Evolutionary conservation across 306 rosid genomes (phyloP), one percentile per base, ranked within the genome.

Genomic region (Urtica urens): DNA sequence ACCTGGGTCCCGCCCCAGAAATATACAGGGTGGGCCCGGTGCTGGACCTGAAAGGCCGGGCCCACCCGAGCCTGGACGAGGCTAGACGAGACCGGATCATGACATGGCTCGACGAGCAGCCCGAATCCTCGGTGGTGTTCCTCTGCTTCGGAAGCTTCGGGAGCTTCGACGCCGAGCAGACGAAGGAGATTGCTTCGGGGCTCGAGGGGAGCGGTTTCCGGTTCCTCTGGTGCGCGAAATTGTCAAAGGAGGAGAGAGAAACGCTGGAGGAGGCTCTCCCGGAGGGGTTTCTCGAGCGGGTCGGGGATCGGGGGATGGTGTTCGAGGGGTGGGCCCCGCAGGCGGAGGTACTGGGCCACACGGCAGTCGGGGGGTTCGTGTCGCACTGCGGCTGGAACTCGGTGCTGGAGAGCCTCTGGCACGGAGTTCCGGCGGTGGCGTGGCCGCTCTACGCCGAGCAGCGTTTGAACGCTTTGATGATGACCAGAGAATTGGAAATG

Each of bases 371-470:
- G 35, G 81, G 86, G 4, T 82, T 78, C 45, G 65, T 78, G 5
- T 75, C 78, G 2, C 93, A 75, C 31, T 82, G 83, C 45, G 86
- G 83, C 9, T 82, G 93, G 93, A 82, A 78, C 49, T 82, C 86
- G 8, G 38, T 78, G 28, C 37, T 78, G 55, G 93, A 78, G 60
- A 78, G 86, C 56, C 45, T 82, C 71, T 82, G 86, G 86, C 56
- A 61, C 57, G 83, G 83, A 2, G 86, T 82, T 1, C 93, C 86
- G 2, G 65, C 75, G 55, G 58, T 71, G 48, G 75, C 93, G 15
- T 82, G 79, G 93, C 93, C 86, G 11, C 49, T 78, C n/a, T 75
- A 72, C 62, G 86, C 71, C n/a, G 93, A 78, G 55, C 83, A 82
- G 3, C 77, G 78, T 38, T 46, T 82, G n/a, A 82, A 75, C 43